These are phyloP conservation scores for Neonothopanus nambi DNA, from an alignment of 1,284 basidiomycete species.

Conservation along the genomic window DNA sequence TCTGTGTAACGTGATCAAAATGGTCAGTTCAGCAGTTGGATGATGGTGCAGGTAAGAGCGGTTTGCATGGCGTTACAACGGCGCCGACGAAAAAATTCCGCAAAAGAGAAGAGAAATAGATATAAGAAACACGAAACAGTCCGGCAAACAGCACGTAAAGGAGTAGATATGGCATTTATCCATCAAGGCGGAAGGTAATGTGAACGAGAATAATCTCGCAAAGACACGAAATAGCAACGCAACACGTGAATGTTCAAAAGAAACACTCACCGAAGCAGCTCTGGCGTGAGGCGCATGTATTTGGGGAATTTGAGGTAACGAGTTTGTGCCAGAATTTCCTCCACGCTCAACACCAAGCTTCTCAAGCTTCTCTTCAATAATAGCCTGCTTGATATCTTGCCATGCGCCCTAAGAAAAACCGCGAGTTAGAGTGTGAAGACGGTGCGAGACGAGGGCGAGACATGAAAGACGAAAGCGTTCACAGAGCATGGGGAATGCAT, in stretches of 20 bases:
- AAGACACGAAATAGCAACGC: background rate
- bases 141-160: constrained; percentile 25
- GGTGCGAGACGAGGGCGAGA: background rate
- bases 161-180: too few species aligned
- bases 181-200: too few species aligned
- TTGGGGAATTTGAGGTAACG: constrained; percentile 46
- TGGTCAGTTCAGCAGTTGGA: background rate
- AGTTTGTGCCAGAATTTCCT: constrained; percentile 37
- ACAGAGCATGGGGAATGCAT: too few species aligned
- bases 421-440: too few species aligned
- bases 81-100: background rate
- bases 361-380: constrained; percentile 78
- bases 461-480: too few species aligned
- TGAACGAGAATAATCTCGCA: too few species aligned
- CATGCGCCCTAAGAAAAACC: constrained; percentile 54
- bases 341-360: constrained; percentile 72
- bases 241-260: constrained; percentile 3
- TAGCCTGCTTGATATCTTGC: constrained; percentile 66
- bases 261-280: constrained; percentile 68
- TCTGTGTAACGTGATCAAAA: constrained; percentile 41
- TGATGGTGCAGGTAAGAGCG: background rate
- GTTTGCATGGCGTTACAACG: constrained; percentile 2
- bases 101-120: constrained; percentile 19
- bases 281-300: constrained; percentile 73
- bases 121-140: constrained; percentile 17